These are phyloP conservation scores for Kregervanrija delftensis DNA, from an alignment of 805 yeast species.

Conservation along the genomic window DNA sequence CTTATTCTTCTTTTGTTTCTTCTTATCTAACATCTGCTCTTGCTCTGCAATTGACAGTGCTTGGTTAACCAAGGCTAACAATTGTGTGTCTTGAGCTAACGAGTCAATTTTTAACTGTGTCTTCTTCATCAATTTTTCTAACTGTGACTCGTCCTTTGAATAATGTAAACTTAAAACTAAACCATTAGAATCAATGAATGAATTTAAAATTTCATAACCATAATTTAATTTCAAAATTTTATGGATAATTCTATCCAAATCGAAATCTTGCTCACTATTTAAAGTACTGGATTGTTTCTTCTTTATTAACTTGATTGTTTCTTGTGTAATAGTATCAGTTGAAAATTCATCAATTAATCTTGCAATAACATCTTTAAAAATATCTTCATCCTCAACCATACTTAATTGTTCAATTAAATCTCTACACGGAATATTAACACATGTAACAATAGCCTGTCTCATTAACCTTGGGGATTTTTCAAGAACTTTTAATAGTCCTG, in stretches of 20 bases:
- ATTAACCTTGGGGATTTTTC: conserved; percentile 51
- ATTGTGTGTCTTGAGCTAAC: conserved; percentile 34
- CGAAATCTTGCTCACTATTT: conserved; percentile 15
- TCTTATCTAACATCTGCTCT: conserved; percentile 11
- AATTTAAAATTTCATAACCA: conserved; percentile 56
- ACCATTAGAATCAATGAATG: conserved; percentile 69
- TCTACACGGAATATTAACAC: conserved; percentile 57
- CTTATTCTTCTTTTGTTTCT: conserved; percentile 7
- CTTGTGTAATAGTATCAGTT: conserved; percentile 47
- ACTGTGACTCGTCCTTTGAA: conserved; percentile 40
- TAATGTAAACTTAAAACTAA: conserved; percentile 53
- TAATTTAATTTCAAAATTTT: conserved; percentile 39
- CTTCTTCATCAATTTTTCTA: conserved; percentile 38
- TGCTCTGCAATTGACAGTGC: conserved; percentile 26
- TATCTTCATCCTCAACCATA: conserved; percentile 48
- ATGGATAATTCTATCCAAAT: conserved; percentile 38
- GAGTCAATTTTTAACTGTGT: conserved; percentile 32
- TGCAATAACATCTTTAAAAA: conserved; percentile 59
- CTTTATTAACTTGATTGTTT: conserved; percentile 33
- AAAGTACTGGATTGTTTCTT: conserved; percentile 12
- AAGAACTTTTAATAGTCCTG: conserved; percentile 47
- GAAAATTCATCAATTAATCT: conserved; percentile 65
- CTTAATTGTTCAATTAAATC: conserved; percentile 62
- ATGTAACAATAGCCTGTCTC: conserved; percentile 77
- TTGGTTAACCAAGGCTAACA: conserved; percentile 42